phyloP scores from a whole-genome alignment of 306 rosid species.

The Adenanthera pavonina region DNA sequence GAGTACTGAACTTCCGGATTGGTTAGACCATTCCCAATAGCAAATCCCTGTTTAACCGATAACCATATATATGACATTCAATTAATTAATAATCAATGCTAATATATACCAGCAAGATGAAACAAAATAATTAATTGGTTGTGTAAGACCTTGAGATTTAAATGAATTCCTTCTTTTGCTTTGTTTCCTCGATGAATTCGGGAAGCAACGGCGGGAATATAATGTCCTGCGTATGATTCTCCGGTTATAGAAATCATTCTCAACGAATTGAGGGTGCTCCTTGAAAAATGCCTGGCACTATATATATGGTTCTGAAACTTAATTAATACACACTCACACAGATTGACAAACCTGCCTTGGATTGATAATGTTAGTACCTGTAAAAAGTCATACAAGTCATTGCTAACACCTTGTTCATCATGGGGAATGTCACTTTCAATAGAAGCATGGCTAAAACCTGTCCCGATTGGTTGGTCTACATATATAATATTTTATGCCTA shows the following conservation, averaged over 20 bases:
- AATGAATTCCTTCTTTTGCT: conserved; percentile 74
- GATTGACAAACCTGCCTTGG: too few species aligned
- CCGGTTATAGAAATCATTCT: neutral
- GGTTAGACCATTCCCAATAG: conserved; percentile 92
- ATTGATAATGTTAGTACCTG: neutral
- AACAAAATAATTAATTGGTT: neutral
- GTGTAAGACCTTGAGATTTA: conserved; percentile 69
- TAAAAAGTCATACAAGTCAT: conserved; percentile 9
- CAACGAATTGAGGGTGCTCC: neutral
- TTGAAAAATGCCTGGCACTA: neutral
- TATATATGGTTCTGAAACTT: neutral
- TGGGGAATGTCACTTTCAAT: neutral
- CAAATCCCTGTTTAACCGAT: conserved; percentile 69
- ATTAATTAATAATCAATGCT: too few species aligned
- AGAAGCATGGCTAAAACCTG: conserved; percentile 82
- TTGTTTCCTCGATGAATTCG: conserved; percentile 43
- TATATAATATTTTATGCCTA: conserved; percentile 85
- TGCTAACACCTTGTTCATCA: neutral
- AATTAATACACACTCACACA: too few species aligned
- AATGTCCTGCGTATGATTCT: neutral
- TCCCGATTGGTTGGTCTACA: conserved; percentile 90
- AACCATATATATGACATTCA: too few species aligned
- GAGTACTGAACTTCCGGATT: conserved; percentile 81
- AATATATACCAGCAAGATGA: neutral
- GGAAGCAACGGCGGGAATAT: neutral